Conservation (phyloP, 371 early-diverging fungal genomes). For the Smittium culicis region DNA sequence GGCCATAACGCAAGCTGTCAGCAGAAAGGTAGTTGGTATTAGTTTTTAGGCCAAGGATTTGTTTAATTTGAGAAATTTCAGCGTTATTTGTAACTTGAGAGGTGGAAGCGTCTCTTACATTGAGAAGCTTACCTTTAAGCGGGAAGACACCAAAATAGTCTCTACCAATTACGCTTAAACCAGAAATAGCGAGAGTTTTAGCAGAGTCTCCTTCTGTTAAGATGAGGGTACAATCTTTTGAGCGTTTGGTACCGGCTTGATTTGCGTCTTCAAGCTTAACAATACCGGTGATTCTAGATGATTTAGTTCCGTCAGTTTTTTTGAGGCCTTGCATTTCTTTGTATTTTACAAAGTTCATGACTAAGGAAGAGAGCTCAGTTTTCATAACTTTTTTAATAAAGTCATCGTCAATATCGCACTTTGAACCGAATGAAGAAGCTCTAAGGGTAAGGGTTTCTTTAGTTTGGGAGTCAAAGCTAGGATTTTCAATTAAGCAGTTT, state of each 20-base stretch:
- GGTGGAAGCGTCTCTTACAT: conserved; percentile 89
- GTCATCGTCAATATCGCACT: conserved; percentile 59
- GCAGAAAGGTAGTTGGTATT: conserved; percentile 63
- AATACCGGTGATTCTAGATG: conserved; percentile 64
- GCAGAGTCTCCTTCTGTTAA: conserved; percentile 99
- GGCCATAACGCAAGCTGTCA: conserved; percentile 87
- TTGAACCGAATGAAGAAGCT: conserved; percentile 74
- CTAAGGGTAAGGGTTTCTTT: conserved; percentile 96
- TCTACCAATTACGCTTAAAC: conserved; percentile 87
- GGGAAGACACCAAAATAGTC: conserved; percentile 98
- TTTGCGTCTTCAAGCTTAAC: conserved; percentile 98
- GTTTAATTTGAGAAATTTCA: conserved; percentile 88
- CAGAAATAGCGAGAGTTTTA: conserved; percentile 90
- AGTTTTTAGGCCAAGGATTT: conserved; percentile 95
- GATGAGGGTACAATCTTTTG: conserved; percentile 87
- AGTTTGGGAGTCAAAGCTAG: conserved; percentile 98
- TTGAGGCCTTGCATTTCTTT: conserved; percentile 79
- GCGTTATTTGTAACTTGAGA: conserved; percentile 70
- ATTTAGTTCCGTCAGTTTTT: conserved; percentile 85
- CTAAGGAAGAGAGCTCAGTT: conserved; percentile 76
- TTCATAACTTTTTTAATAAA: conserved; percentile 70
- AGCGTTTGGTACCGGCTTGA: conserved; percentile 73
- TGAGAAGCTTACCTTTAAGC: conserved; percentile 95
- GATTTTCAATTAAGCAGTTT: conserved; percentile 96
- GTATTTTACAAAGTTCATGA: conserved; percentile 61